phyloP scores from a whole-genome alignment of 495 filamentous ascomycete genomes.

The Aspergillus incahuasiensis region DNA sequence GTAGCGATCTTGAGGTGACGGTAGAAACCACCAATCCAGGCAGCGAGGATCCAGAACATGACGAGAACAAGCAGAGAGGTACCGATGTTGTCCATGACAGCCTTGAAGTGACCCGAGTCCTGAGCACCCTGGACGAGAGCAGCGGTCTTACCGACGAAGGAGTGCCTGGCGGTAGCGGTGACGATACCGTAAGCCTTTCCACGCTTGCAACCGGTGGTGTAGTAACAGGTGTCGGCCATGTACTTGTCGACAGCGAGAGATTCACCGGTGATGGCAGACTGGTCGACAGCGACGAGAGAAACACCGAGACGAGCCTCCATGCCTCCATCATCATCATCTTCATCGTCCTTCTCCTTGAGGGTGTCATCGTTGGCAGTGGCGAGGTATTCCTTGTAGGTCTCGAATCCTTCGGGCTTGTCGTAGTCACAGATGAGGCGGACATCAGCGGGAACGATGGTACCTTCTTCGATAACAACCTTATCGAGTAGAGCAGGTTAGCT shows the following conservation, averaged over 20 bases:
- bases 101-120: conserved; percentile 74
- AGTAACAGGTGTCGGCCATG: conserved; percentile 68
- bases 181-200: conserved; percentile 68
- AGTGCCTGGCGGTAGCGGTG: conserved; percentile 58
- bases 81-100: conserved; percentile 77
- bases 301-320: conserved; percentile 56
- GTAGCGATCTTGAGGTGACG: conserved; percentile 64
- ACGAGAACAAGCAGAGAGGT: conserved; percentile 68
- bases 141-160: conserved; percentile 70
- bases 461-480: conserved; percentile 70
- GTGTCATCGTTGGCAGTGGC: conserved; percentile 53
- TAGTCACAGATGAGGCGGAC: conserved; percentile 74
- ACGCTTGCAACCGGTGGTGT: conserved; percentile 75
- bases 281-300: conserved; percentile 62
- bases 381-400: conserved; percentile 64
- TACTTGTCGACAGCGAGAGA: conserved; percentile 75
- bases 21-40: conserved; percentile 76
- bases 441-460: conserved; percentile 69
- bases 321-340: conserved; percentile 50
- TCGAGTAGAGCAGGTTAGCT: too few species aligned
- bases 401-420: conserved; percentile 63
- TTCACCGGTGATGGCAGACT: conserved; percentile 75
- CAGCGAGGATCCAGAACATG: conserved; percentile 65
- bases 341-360: conserved; percentile 61
- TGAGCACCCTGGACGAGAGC: conserved; percentile 65